Base-by-base conservation (phyloP, 2,329 filamentous ascomycete species). In the Aurifilum marmelostoma region DNA sequence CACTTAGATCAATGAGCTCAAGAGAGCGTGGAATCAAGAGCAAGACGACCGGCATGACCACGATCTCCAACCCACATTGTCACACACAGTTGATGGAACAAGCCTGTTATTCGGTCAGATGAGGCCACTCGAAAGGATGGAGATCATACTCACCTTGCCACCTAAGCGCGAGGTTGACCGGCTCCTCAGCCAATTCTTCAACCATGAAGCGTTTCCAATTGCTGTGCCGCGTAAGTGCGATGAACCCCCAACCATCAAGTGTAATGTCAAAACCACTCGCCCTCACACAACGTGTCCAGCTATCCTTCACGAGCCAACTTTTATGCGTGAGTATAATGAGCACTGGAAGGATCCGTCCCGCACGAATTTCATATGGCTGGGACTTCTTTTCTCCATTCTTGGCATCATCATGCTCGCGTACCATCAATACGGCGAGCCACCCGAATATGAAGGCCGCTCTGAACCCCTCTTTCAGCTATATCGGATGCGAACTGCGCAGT, bases 341-440 rank as follows among this genome's bases (percentile, higher is more conserved):
- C 83, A 85, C 72, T 86, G 83, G 83, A 70, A 78, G 69, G 80
- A 80, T 67, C 83, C 84, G 0, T 78, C 78, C 5, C 80, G 82
- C 16, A 82, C 83, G 1, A 79, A 81, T 8, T 74, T 84, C n/a
- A 82, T 85, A 27, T 87, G 85, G 84, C 75, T 87, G 11, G 85
- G 83, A 1, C 74, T 86, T 64, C 80, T 84, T 12, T 87, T 82
- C 73, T 81, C 84, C 3, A 86, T 87, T 79, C 85, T 87, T 79
- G 82, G 82, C 67, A 81, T 86, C 68, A 82, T 83, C 0, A 75
- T 86, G 66, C 84, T 87, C 66, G 86, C 84, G 12, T 86, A 85
- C 64, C 80, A 83, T 63, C 78, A 84, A 72, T 81, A 83, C 9
- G 84, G 86, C 63, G 84, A 85, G 74, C 84, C 84, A 7, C 81